Evolutionary conservation across 257 asterid genomes (phyloP), one percentile per base, ranked within the genome.

Genomic region (Fraxinus anomala): DNA sequence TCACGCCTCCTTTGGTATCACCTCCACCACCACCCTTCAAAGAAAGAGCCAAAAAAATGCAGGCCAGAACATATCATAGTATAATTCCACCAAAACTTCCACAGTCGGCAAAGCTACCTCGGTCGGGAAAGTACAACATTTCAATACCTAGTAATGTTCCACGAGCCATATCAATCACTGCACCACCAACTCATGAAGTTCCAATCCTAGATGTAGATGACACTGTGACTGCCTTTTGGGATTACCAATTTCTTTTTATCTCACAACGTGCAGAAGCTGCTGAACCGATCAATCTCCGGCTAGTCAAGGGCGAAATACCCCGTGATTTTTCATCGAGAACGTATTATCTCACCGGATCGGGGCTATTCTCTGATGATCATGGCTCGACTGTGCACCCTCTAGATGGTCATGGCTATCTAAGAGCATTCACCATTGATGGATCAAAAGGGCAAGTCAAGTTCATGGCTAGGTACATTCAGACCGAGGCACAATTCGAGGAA

Each of bases 311-410:
- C 59, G 89, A 90, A 79, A 76, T 95, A 79, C 99, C 98, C 28
- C 26, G 34, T 6, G 94, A 89, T 84, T 90, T 95, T 75, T 97
- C 97, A 59, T 82, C 90, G 21, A 98, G 99, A 23, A 87, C 93
- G 6, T 95, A 95, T 82, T 95, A 88, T 74, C 89, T 95, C 6
- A 89, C 99, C 69, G 99, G 99, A 0, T 98, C 98, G 5, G 99
- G 99, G 16, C 84, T 95, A 39, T 95, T 95, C 79, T 26, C 92
- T 31, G 99, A 95, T 42, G 99, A 95, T 80, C 96, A 95, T 36
- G 99, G 99, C 24, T 95, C 99, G 73, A 95, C 99, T 30, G 99
- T 95, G 73, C 99, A 95, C 89, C 99, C 99, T 40, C 73, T 95
- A 6, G 99, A 95, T 61, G 99, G 99, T 1, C 99, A 93, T 76